Evolutionary conservation across 2,329 filamentous ascomycete species (phyloP), one percentile per base, ranked within the genome.

Genomic region (Penicillium palitans): DNA sequence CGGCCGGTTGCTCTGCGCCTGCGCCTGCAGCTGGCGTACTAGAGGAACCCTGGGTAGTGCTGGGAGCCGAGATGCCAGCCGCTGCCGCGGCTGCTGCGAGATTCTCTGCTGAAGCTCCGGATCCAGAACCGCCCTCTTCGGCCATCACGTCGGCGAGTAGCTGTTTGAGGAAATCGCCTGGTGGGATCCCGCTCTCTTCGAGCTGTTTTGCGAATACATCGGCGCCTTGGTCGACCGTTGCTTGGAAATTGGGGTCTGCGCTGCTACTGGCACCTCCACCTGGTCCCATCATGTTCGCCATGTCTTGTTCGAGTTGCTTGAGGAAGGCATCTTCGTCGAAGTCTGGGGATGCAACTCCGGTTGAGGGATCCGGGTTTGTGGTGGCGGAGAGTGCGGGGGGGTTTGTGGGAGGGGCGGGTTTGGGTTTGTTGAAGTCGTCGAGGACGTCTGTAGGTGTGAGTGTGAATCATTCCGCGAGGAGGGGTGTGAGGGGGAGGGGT

Each of bases 291-390:
- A 97, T 78, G 63, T 89, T 87, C 24, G 90, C 90, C 92, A 98
- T 96, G 56, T 92, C 90, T 10, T 87, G 88, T 74, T 96, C 90
- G n/a, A 98, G 79, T 73, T 96, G 88, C 70, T 89, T 89, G 52
- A 90, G 85, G 70, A 97, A 93, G 12, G 81, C 83, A 49, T 73
- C 71, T 61, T 78, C 72, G 60, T 77, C 70, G 40, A 71, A 66
- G 37, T 69, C 67, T 13, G 57, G 54, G 48, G 54, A 53, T 37
- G 53, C 25, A 19, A 56, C 48, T 39, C 63, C 60, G 15, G 65
- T 55, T 41, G 62, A 55, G 47, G 60, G 49, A n/a, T 65, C 57
- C 5, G 59, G 58, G 70, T 66, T 45, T 7, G 33, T 35, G 67
- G 44, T 8, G 64, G 48, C 5, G 17, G 45, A 6, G 48, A 55